Conservation (phyloP, 2,329 filamentous ascomycete species). For the Talaromyces sp. region DNA sequence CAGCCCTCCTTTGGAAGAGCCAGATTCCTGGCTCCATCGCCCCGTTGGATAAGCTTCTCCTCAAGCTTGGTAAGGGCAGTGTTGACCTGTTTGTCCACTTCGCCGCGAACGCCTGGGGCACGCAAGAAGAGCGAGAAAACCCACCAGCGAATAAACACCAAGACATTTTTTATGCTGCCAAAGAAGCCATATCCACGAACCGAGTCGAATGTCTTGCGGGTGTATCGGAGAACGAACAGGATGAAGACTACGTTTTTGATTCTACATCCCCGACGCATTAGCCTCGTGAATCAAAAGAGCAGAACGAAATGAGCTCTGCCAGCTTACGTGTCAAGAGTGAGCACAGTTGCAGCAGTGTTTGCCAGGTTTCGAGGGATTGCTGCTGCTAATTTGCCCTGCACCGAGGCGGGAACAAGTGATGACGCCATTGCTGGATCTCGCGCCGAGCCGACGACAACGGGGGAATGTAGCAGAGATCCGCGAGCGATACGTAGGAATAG, state of each 20-base stretch:
- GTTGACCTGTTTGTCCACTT: slow-evolving; percentile 78
- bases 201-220: slow-evolving; percentile 73
- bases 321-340: slow-evolving; percentile 42
- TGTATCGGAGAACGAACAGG: slow-evolving; percentile 79
- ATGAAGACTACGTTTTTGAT: slow-evolving; percentile 84
- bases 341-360: slow-evolving; percentile 26
- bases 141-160: slow-evolving; percentile 63
- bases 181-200: slow-evolving; percentile 83
- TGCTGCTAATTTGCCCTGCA: slow-evolving; percentile 39
- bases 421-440: slow-evolving; percentile 29
- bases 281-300: slow-evolving; percentile 9
- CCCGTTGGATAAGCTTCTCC: slow-evolving; percentile 71
- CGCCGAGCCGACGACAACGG: not conserved
- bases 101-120: slow-evolving; percentile 76
- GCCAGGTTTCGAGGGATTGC: slow-evolving; percentile 28
- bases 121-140: slow-evolving; percentile 82
- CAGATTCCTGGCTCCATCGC: slow-evolving; percentile 66
- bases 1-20: slow-evolving; percentile 78
- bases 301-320: not conserved
- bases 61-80: slow-evolving; percentile 77
- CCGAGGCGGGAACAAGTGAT: slow-evolving; percentile 35
- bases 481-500: not conserved
- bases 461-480: not conserved
- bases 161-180: slow-evolving; percentile 71
- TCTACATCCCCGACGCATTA: slow-evolving; percentile 38